A percentile compares a stretch with the other conserved stretches of the same genome.
These are phyloP conservation scores for Neurospora sp. DNA, from an alignment of 2,329 filamentous ascomycete species.

Conservation along the genomic window DNA sequence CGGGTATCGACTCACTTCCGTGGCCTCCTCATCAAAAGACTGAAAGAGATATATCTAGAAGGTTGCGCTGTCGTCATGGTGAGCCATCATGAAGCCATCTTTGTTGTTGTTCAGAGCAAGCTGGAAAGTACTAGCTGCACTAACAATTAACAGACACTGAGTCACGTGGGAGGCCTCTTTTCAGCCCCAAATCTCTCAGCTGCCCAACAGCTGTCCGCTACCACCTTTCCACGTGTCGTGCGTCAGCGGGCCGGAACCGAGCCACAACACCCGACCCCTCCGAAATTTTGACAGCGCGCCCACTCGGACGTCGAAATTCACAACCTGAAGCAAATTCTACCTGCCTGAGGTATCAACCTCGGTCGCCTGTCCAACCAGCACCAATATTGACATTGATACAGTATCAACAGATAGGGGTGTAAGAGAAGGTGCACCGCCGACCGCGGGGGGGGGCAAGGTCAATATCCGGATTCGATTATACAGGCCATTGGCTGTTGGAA, in stretches of 20 bases:
- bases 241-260: not conserved
- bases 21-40: not conserved
- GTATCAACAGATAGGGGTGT: not conserved
- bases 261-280: not conserved
- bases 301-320: conserved; percentile 6
- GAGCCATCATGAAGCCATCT: not conserved
- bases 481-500: not conserved
- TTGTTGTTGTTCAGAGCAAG: not conserved
- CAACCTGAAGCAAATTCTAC: not conserved
- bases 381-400: not conserved
- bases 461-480: not conserved
- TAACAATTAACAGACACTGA: not conserved
- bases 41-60: not conserved
- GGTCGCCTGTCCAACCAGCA: not conserved
- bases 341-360: not conserved
- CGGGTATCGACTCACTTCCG: not conserved
- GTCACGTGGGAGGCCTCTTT: not conserved
- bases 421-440: not conserved
- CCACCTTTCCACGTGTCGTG: not conserved
- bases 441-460: not conserved
- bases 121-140: not conserved
- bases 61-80: not conserved
- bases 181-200: not conserved
- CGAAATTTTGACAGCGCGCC: not conserved
- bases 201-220: not conserved